These are phyloP conservation scores for Paecilomyces variotii DNA, from an alignment of 2,329 filamentous ascomycete species.

Conservation along the genomic window DNA sequence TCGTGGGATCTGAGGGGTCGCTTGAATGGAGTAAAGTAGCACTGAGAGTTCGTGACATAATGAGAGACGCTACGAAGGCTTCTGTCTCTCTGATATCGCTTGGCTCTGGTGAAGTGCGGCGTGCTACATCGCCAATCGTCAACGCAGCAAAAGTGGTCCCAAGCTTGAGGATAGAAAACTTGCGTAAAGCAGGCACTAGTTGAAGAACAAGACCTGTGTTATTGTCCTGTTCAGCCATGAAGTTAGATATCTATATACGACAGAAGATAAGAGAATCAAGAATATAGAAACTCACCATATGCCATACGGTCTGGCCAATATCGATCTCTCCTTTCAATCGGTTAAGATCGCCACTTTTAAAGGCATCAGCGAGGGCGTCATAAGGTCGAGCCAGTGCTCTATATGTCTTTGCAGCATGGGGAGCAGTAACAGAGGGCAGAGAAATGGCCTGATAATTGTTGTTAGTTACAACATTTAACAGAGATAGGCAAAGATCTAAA, in stretches of 20 bases:
- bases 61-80: conserved; percentile 35
- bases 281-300: conserved; percentile 37
- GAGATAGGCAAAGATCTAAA: conserved; percentile 1
- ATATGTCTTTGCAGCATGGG: conserved; percentile 49
- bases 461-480: conserved; percentile 3
- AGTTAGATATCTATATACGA: not conserved
- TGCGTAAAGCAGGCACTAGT: conserved; percentile 62
- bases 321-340: conserved; percentile 59
- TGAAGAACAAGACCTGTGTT: conserved; percentile 65
- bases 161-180: conserved; percentile 66
- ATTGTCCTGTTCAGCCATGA: conserved; percentile 47
- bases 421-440: conserved; percentile 50
- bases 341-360: conserved; percentile 51
- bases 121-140: conserved; percentile 43
- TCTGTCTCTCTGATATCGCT: conserved; percentile 21
- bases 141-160: conserved; percentile 63
- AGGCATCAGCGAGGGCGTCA: conserved; percentile 59
- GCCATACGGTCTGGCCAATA: conserved; percentile 53
- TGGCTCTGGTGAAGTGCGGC: conserved; percentile 22
- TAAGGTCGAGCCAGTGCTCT: conserved; percentile 60
- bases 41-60: conserved; percentile 42
- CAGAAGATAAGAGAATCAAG: not conserved
- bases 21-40: conserved; percentile 42
- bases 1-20: conserved; percentile 31
- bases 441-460: conserved; percentile 30